Percentiles rank a stretch among this genome's conserved stretches.
Conservation (phyloP, 2,329 filamentous ascomycete genomes). For the Ophiostoma sp. region DNA sequence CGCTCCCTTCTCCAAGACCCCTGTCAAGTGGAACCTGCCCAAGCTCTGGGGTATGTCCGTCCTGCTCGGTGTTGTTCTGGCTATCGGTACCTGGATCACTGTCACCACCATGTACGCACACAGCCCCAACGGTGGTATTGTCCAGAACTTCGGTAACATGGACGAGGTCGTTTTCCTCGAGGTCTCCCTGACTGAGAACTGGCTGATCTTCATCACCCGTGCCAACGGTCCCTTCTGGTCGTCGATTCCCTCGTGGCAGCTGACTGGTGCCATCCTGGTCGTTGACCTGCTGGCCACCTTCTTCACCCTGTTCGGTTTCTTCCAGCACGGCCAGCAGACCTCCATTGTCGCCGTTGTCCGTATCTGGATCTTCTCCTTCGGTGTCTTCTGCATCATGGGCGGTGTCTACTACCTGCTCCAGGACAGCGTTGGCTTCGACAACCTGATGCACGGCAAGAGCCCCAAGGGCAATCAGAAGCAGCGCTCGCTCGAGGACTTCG, state of each 20-base stretch:
- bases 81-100: conserved; percentile 83
- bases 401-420: conserved; percentile 76
- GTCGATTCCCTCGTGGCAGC: conserved; percentile 82
- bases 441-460: conserved; percentile 89
- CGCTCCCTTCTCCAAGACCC: conserved; percentile 79
- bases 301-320: conserved; percentile 85
- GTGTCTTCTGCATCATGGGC: conserved; percentile 77
- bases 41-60: conserved; percentile 94
- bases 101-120: conserved; percentile 79
- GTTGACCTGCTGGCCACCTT: conserved; percentile 83
- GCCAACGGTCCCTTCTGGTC: conserved; percentile 92
- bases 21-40: conserved; percentile 93
- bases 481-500: conserved; percentile 83
- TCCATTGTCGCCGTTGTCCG: conserved; percentile 82
- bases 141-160: conserved; percentile 82
- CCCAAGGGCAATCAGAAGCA: conserved; percentile 80
- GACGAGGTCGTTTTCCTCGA: conserved; percentile 86
- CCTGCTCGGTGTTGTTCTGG: conserved; percentile 76
- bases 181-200: conserved; percentile 89
- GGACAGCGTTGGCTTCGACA: conserved; percentile 79
- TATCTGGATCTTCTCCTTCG: conserved; percentile 90
- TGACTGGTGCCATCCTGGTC: conserved; percentile 72
- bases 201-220: conserved; percentile 95
- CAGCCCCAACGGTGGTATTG: conserved; percentile 74
- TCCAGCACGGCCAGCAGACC: conserved; percentile 62